Conservation (phyloP, 176 grass and related monocot genomes). For the Puya raimondii region DNA sequence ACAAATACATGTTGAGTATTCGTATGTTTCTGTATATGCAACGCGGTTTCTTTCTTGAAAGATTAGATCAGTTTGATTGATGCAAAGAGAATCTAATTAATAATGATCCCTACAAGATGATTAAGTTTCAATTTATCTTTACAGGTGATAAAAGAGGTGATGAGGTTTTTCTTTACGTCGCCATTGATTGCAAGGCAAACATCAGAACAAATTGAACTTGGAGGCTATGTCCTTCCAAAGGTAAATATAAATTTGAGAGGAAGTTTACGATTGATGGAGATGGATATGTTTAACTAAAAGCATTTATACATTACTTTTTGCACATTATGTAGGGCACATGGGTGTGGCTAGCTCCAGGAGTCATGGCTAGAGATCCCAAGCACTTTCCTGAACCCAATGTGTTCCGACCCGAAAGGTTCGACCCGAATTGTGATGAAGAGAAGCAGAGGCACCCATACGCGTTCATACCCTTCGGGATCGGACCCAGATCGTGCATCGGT, state of each 20-base stretch:
- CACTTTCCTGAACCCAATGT: constrained; percentile 8
- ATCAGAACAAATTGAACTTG: constrained; percentile 15
- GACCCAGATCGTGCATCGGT: background rate
- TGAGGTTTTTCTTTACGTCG: constrained; percentile 11
- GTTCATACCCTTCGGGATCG: constrained; percentile 11
- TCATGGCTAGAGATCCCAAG: constrained; percentile 19
- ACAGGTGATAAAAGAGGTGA: constrained; percentile 21
- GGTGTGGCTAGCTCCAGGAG: constrained; percentile 14
- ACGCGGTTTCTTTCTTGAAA: too few relatives aligned
- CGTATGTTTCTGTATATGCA: too few relatives aligned
- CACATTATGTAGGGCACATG: constrained; percentile 6
- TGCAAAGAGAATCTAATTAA: too few relatives aligned
- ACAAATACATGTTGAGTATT: too few relatives aligned
- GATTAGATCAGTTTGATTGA: too few relatives aligned
- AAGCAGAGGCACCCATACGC: constrained; percentile 12
- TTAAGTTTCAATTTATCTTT: background rate
- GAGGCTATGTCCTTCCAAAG: constrained; percentile 17
- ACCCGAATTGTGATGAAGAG: constrained; percentile 2
- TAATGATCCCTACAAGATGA: background rate
- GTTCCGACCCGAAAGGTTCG: background rate
- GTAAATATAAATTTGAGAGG: background rate
- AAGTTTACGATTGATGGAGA: too few relatives aligned
- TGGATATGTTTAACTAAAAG: too few relatives aligned
- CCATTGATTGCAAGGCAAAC: constrained; percentile 17
- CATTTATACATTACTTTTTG: background rate